A percentile compares a stretch with the other conserved stretches of the same genome.
Evolutionary conservation across 73 alveolate species (phyloP).

Genomic region (Paramecium pentaurelia): DNA sequence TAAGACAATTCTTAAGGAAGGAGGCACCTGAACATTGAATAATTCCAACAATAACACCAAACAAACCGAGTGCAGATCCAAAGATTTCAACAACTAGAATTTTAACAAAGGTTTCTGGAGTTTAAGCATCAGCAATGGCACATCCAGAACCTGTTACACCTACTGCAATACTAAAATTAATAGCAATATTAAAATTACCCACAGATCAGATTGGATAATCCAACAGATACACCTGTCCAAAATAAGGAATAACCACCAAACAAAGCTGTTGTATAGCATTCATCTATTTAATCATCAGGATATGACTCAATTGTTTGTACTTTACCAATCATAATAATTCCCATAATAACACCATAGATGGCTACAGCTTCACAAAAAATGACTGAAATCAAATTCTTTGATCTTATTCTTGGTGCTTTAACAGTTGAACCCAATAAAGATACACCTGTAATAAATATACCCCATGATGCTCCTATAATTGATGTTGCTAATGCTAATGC

Average conservation of each 20-base stretch:
- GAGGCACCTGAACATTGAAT: constrained; percentile 78
- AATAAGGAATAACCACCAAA: constrained; percentile 84
- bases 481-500: constrained; percentile 94
- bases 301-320: constrained; percentile 40
- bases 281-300: constrained; percentile 15
- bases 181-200: constrained; percentile 56
- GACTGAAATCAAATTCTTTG: constrained; percentile 93
- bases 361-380: constrained; percentile 99
- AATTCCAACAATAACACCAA: constrained; percentile 94
- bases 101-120: constrained; percentile 93
- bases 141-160: constrained; percentile 95
- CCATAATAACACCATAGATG: constrained; percentile 99
- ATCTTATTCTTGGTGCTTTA: constrained; percentile 94
- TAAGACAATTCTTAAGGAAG: constrained; percentile 48
- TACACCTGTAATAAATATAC: constrained; percentile 97
- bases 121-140: constrained; percentile 97
- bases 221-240: constrained; percentile 97
- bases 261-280: constrained; percentile 49
- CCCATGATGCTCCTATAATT: constrained; percentile 97
- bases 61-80: constrained; percentile 78
- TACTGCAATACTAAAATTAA: constrained; percentile 80
- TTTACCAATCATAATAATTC: constrained; percentile 91
- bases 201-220: constrained; percentile 95
- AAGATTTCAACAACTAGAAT: constrained; percentile 96
- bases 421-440: constrained; percentile 94